phyloP scores from a whole-genome alignment of 1,284 basidiomycete genomes.

The Cryptococcus sp. region DNA sequence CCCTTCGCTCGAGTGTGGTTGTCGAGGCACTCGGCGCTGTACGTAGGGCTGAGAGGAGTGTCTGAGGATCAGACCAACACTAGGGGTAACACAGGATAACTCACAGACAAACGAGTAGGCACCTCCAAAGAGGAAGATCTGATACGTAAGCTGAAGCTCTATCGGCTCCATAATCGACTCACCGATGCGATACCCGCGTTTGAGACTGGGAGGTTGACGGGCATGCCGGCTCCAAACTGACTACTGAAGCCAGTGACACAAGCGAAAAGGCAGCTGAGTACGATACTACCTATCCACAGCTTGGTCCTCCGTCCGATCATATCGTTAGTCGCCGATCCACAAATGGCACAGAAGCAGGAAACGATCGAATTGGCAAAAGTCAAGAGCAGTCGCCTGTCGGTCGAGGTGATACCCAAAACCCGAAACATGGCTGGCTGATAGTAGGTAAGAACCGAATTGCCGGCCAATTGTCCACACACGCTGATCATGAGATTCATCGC shows the following conservation, averaged over 20 bases:
- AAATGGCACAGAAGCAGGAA: slow-evolving; percentile 17
- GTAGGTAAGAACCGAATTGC: slow-evolving; percentile 24
- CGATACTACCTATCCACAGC: slow-evolving; percentile 20
- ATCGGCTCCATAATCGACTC: too few relatives aligned
- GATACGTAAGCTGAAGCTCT: neutral
- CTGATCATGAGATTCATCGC: slow-evolving; percentile 26
- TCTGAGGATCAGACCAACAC: too few relatives aligned
- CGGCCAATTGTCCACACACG: slow-evolving; percentile 22
- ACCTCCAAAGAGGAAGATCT: slow-evolving; percentile 23
- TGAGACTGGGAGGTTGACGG: slow-evolving; percentile 6
- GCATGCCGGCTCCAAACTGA: slow-evolving; percentile 8
- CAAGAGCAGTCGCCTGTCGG: slow-evolving; percentile 19
- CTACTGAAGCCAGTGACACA: slow-evolving; percentile 18
- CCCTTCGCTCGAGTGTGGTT: slow-evolving; percentile 28
- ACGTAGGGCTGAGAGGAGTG: slow-evolving; percentile 25
- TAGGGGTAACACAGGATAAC: too few relatives aligned
- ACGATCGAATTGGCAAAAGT: slow-evolving; percentile 27
- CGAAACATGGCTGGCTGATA: slow-evolving; percentile 20
- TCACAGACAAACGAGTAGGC: slow-evolving; percentile 19
- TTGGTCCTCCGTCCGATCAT: slow-evolving; percentile 20
- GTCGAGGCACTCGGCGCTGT: slow-evolving; percentile 23
- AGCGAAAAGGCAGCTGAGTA: slow-evolving; percentile 18
- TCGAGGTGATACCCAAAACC: slow-evolving; percentile 18
- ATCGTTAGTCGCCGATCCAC: slow-evolving; percentile 23
- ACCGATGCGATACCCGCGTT: slow-evolving; percentile 16